Conservation (phyloP, 2,329 filamentous ascomycete species). For the Fusarium brevicatenulatum region DNA sequence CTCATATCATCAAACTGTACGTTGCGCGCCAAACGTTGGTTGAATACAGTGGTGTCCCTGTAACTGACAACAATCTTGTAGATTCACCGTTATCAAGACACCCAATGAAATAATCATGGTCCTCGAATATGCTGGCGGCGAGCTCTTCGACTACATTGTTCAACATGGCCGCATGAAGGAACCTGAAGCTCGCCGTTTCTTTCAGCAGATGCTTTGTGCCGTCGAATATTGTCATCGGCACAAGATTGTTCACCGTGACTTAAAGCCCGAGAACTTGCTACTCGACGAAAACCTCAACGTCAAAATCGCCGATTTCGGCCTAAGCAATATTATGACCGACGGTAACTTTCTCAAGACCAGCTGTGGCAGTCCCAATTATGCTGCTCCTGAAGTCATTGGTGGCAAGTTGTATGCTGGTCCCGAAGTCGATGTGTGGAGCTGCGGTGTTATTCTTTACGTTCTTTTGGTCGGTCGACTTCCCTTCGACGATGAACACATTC, state of each 20-base stretch:
- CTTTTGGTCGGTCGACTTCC: slow-evolving; percentile 84
- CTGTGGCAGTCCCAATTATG: slow-evolving; percentile 98
- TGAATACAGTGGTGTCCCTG: background rate
- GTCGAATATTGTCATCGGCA: slow-evolving; percentile 99
- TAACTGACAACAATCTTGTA: slow-evolving; percentile 48
- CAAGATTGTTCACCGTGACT: slow-evolving; percentile 97
- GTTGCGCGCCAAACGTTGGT: slow-evolving; percentile 43
- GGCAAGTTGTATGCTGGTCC: slow-evolving; percentile 97
- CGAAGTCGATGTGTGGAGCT: slow-evolving; percentile 98
- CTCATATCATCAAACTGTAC: slow-evolving; percentile 98
- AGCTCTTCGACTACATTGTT: slow-evolving; percentile 98
- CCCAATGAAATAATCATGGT: slow-evolving; percentile 98
- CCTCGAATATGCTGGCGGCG: slow-evolving; percentile 94
- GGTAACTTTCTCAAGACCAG: slow-evolving; percentile 99
- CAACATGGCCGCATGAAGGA: slow-evolving; percentile 92
- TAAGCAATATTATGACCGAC: slow-evolving; percentile 99
- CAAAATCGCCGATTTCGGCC: slow-evolving; percentile 98
- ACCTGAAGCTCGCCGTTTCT: slow-evolving; percentile 93
- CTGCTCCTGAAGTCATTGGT: slow-evolving; percentile 96
- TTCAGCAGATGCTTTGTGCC: slow-evolving; percentile 98
- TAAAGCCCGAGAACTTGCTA: slow-evolving; percentile 96
- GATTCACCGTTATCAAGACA: slow-evolving; percentile 96
- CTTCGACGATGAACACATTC: slow-evolving; percentile 99
- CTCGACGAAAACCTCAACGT: slow-evolving; percentile 96
- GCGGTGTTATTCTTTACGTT: slow-evolving; percentile 90